Conservation (phyloP, 345 rosid species). For the Moricandia moricandioides region DNA sequence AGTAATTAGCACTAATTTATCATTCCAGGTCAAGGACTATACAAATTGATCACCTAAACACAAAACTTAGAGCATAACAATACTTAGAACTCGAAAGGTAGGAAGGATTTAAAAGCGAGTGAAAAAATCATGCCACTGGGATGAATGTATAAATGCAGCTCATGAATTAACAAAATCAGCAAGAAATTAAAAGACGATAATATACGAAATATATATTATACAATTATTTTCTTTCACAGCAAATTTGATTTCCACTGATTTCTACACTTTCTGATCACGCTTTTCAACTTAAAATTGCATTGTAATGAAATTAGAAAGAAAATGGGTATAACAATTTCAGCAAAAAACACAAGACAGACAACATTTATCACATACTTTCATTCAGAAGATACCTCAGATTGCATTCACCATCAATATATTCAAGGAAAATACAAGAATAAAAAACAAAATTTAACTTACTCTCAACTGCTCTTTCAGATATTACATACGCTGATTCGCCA, state of each 20-base stretch:
- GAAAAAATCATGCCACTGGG: neutral
- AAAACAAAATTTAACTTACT: constrained; percentile 75
- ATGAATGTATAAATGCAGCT: neutral
- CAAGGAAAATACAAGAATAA: neutral
- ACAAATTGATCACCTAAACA: neutral
- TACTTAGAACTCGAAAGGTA: neutral
- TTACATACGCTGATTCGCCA: constrained; percentile 77
- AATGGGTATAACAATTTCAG: neutral
- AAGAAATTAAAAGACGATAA: too few species aligned
- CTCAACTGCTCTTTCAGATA: constrained; percentile 70
- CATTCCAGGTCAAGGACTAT: neutral
- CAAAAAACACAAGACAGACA: neutral
- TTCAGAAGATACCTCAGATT: neutral
- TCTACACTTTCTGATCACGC: neutral
- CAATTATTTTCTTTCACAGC: neutral
- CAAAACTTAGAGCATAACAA: neutral
- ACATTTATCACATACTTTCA: neutral
- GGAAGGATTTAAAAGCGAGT: neutral
- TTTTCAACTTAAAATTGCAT: neutral
- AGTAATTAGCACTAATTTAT: neutral
- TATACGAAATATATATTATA: neutral
- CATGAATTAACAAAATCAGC: too few species aligned
- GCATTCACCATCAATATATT: neutral
- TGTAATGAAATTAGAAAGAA: neutral
- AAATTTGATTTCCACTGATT: neutral